Evolutionary conservation across 805 yeast species (phyloP).

Genomic region (Kuraishia piskuri): DNA sequence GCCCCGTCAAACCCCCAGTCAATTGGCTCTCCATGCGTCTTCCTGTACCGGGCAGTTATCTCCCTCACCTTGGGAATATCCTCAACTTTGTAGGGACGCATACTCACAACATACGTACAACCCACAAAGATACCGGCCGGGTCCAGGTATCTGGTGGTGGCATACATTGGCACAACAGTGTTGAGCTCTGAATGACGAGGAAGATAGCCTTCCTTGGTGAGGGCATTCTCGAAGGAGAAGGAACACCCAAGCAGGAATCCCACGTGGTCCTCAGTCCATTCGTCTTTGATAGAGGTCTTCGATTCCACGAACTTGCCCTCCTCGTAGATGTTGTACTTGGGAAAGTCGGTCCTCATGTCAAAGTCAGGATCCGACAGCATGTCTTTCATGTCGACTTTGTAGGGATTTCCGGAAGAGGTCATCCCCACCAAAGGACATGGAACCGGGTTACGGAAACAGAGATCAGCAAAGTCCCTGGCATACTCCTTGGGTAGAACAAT

Average conservation of each 20-base stretch:
- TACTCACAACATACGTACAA: conserved; percentile 30
- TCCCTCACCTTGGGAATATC: conserved; percentile 22
- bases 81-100: conserved; percentile 27
- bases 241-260: conserved; percentile 36
- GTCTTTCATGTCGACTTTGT: conserved; percentile 10
- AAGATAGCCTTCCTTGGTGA: conserved; percentile 20
- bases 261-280: conserved; percentile 27
- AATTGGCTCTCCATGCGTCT: conserved; percentile 32
- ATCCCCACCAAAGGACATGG: conserved; percentile 28
- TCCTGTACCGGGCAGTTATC: conserved; percentile 21
- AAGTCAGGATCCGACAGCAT: conserved; percentile 12
- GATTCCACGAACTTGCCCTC: conserved; percentile 19
- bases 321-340: conserved; percentile 25
- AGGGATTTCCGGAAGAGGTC: conserved; percentile 19
- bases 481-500: conserved; percentile 24
- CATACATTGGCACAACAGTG: conserved; percentile 19
- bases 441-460: conserved; percentile 29
- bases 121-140: conserved; percentile 23
- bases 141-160: conserved; percentile 16
- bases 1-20: conserved; percentile 33
- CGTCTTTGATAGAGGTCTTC: conserved; percentile 16
- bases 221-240: conserved; percentile 28
- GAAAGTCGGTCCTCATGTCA: conserved; percentile 26
- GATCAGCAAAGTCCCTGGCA: conserved; percentile 24
- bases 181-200: conserved; percentile 17